Evolutionary conservation across 2,329 filamentous ascomycete species (phyloP), one percentile per base, ranked within the genome.

Genomic region (Sordariomycetes sp.): DNA sequence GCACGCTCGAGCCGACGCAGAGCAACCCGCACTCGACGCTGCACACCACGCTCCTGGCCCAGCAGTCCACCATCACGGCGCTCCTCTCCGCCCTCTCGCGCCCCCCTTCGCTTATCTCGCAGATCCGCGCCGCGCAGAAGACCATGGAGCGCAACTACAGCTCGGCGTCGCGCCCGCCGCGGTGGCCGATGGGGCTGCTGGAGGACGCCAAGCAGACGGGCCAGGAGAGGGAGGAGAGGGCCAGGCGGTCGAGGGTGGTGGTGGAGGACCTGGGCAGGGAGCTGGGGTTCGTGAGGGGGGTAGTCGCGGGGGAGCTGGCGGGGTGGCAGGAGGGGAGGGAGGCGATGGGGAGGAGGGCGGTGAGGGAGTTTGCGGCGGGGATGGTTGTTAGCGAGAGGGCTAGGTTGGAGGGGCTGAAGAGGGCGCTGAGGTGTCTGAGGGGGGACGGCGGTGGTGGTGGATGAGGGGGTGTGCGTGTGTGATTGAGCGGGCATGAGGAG

Each of bases 291-390:
- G 96, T 92, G 54, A 93, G 97, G 73, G 90, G 95, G 70, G 90
- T 93, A 16, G 93, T 97, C 25, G 93, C 95, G 7, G 81, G 85
- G 1, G 94, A 99, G 73, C 72, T 99, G 59, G 94, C 94, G 0
- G 91, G 89, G 18, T 99, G 94, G 90, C 92, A 96, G 67, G 90
- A 95, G 48, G 83, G 91, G 74, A 85, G 96, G 66, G 89, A 90
- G 63, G 83, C 82, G 65, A 84, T 89, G 73, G 91, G 89, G 1
- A 77, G 85, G 61, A 81, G 81, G 60, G 89, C 90, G 32, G 81
- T 97, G 61, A 83, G 80, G 63, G 85, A 90, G 53, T 82, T 96
- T 64, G 93, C 89, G 20, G 81, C 79, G 66, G 83, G 83, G 35
- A 91, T 92, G 80, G 77, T 97, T 28, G 82, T 96, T 3, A 80